Evolutionary conservation across 371 early-diverging fungal genomes (phyloP), one percentile per base, ranked within the genome.

Genomic region (Lichtheimia ornata): DNA sequence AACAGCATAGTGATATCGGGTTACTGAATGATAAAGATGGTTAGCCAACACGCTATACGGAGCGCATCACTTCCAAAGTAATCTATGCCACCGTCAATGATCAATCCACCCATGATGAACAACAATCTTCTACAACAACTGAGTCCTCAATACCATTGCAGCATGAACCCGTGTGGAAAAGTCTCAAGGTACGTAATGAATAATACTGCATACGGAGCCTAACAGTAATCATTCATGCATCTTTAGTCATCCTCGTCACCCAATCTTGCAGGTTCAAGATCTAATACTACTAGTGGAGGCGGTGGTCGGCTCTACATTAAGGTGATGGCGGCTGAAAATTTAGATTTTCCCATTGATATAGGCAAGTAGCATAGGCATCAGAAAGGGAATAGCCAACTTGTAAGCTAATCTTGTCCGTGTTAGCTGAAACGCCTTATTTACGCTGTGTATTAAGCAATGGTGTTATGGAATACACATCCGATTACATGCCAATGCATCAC

Each of bases 331-430:
- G 69, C 69, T 28, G 64, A 76, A 41, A 68, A 70, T 42, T 58
- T 73, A 7, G 72, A 73, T 49, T 67, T 73, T 24, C 71, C 76
- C 24, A 73, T 71, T 14, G 66, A 69, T 7, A 52, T 65, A 50
- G 65, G 76, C 70, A 65, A 53, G 20, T 35, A 40, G 5, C 6
- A 30, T 50, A 60, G 52, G 22, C 43, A 30, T 47, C 9, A 44
- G 12, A 44, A 25, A 6, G 35, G n/a, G 6, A 1, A 11, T 35
- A 9, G 35, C 14, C 20, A 18, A 11, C 2, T 25, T 45, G 20
- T 42, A 50, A 25, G 13, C 27, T 22, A 2, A 2, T 50, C 35
- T 27, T 27, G 18, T 56, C 18, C 47, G 20, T n/a, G 14, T 20
- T 44, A 49, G 22, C 25, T 62, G 63, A 67, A 24, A 51, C 61